phyloP scores from a whole-genome alignment of 179 eudicot genomes.

The Spergularia azorica region DNA sequence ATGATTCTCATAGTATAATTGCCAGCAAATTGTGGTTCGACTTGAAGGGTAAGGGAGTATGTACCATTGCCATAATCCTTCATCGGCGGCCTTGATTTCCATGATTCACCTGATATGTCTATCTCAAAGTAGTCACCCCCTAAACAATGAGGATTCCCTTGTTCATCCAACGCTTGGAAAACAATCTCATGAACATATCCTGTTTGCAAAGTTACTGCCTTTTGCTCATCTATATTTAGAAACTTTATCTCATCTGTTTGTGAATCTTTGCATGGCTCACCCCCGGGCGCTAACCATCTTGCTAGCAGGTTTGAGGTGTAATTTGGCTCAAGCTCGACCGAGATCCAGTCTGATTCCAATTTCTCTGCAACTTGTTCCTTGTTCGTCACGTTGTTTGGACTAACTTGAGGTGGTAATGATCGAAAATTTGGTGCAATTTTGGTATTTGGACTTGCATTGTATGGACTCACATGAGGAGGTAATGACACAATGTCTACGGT shows the following conservation, averaged over 20 bases:
- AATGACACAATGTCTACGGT: neutral
- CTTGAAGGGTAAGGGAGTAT: slow-evolving; percentile 66
- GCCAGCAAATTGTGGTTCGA: slow-evolving; percentile 73
- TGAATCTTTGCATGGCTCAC: slow-evolving; percentile 55
- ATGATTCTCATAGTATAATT: slow-evolving; percentile 53
- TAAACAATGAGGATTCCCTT: slow-evolving; percentile 48
- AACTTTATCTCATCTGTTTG: slow-evolving; percentile 55
- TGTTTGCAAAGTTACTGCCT: slow-evolving; percentile 36
- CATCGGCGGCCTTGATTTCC: slow-evolving; percentile 79
- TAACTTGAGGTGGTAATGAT: neutral
- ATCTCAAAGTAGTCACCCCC: slow-evolving; percentile 90
- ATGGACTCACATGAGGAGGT: neutral
- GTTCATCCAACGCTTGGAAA: slow-evolving; percentile 66
- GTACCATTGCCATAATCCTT: slow-evolving; percentile 66
- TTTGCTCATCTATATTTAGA: slow-evolving; percentile 43
- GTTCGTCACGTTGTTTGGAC: neutral
- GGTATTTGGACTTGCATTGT: too few relatives aligned
- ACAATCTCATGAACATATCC: slow-evolving; percentile 56
- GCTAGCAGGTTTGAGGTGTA: slow-evolving; percentile 52
- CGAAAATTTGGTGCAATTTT: neutral
- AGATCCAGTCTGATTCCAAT: slow-evolving; percentile 42
- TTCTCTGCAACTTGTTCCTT: neutral
- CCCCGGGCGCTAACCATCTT: slow-evolving; percentile 56
- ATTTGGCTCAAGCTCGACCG: slow-evolving; percentile 45
- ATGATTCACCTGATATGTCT: slow-evolving; percentile 58